Percentiles rank a stretch among this genome's conserved stretches.
These are phyloP conservation scores for Scutellaria galericulata DNA, from an alignment of 257 asterid species.

Conservation along the genomic window DNA sequence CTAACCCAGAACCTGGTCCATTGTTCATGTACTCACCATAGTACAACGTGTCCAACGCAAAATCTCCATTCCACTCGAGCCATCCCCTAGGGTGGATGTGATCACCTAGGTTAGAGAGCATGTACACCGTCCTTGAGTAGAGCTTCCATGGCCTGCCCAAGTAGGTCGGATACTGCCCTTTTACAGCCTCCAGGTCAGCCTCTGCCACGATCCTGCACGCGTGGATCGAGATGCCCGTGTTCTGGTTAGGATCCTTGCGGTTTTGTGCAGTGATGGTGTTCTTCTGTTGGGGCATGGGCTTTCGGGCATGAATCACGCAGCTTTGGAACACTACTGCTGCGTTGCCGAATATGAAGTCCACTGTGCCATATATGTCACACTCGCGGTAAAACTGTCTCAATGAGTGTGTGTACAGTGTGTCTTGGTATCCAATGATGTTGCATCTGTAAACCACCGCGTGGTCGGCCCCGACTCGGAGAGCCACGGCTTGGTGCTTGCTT, in stretches of 20 bases:
- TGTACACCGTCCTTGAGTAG: constrained; percentile 51
- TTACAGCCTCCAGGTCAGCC: constrained; percentile 42
- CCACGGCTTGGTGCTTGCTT: constrained; percentile 60
- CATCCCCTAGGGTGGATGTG: constrained; percentile 49
- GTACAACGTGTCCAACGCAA: constrained; percentile 48
- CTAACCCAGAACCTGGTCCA: constrained; percentile 51
- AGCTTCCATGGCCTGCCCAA: constrained; percentile 63
- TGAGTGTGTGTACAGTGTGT: constrained; percentile 52
- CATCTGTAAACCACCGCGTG: constrained; percentile 56
- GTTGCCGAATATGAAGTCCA: constrained; percentile 63
- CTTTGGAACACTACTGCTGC: constrained; percentile 60
- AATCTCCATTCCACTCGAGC: constrained; percentile 50
- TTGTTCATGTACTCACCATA: constrained; percentile 60
- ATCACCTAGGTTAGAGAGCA: constrained; percentile 50
- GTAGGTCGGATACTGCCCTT: constrained; percentile 41
- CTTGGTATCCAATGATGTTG: constrained; percentile 54
- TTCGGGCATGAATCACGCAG: constrained; percentile 47
- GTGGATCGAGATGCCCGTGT: constrained; percentile 62
- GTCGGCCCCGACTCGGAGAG: constrained; percentile 59
- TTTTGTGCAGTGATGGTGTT: constrained; percentile 58
- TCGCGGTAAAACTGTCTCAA: constrained; percentile 55
- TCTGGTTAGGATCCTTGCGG: constrained; percentile 59
- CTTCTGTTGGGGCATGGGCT: constrained; percentile 49
- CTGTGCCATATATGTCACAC: constrained; percentile 58
- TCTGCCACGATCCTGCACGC: constrained; percentile 43